These are phyloP conservation scores for Sordariomycetes sp. DNA, from an alignment of 2,329 filamentous ascomycete species.

Conservation along the genomic window DNA sequence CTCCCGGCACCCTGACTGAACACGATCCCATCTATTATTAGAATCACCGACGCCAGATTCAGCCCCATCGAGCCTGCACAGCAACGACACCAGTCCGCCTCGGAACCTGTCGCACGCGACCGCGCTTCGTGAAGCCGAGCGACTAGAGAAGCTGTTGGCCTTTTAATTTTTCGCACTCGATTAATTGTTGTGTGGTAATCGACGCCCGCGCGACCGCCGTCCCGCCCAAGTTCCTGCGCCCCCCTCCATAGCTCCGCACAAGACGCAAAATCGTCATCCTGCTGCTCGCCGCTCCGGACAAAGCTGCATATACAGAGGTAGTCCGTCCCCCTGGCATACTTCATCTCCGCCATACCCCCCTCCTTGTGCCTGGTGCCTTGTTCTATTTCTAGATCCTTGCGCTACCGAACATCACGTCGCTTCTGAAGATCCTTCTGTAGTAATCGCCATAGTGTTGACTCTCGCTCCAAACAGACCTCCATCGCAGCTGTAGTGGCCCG, in stretches of 20 bases:
- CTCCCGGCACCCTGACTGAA: slow-evolving; percentile 20
- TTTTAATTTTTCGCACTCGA: not conserved
- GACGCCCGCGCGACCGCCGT: not conserved
- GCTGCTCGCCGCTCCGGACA: not conserved
- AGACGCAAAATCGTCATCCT: not conserved
- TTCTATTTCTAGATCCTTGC: not conserved
- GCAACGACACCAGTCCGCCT: slow-evolving; percentile 7
- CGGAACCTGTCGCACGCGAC: slow-evolving; percentile 3
- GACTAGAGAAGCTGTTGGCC: not conserved
- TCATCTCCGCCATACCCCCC: not conserved
- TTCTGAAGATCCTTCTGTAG: not conserved
- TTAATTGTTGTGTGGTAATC: not conserved
- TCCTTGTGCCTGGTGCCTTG: not conserved
- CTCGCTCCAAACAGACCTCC: not conserved
- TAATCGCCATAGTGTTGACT: not conserved
- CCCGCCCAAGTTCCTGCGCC: not conserved
- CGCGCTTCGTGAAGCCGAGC: not conserved
- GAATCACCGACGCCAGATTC: slow-evolving; percentile 38
- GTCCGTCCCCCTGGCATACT: not conserved
- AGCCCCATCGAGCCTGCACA: slow-evolving; percentile 24
- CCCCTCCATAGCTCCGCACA: not conserved
- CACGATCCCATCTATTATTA: slow-evolving; percentile 41
- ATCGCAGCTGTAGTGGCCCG: not conserved
- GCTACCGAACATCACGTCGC: not conserved
- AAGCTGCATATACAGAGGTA: not conserved